Percentiles rank a stretch among this genome's conserved stretches.
These are phyloP conservation scores for Diutina pseudorugosa DNA, from an alignment of 1,139 yeast species.

Conservation along the genomic window DNA sequence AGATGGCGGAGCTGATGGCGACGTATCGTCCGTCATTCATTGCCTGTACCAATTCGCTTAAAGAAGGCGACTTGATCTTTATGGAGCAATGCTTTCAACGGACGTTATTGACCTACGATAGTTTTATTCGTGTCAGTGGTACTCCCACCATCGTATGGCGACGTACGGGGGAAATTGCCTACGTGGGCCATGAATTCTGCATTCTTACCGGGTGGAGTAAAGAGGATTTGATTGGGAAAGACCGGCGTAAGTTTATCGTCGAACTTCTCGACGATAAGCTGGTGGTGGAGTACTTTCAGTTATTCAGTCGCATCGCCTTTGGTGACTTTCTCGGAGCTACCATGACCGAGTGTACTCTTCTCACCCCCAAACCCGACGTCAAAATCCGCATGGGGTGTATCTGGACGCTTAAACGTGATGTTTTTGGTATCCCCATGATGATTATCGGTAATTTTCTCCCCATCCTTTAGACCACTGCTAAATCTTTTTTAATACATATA, in stretches of 20 bases:
- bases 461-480: constrained; percentile 23
- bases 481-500: no score
- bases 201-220: constrained; percentile 82
- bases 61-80: constrained; percentile 83
- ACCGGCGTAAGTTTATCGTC: constrained; percentile 60
- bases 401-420: constrained; percentile 72
- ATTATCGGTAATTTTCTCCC: constrained; percentile 88
- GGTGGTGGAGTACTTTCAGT: constrained; percentile 76
- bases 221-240: constrained; percentile 42
- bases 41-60: constrained; percentile 79
- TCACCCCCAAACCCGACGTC: constrained; percentile 40
- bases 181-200: constrained; percentile 87
- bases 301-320: constrained; percentile 77
- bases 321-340: constrained; percentile 89
- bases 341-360: constrained; percentile 70
- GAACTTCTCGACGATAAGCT: constrained; percentile 83
- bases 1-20: constrained; percentile 84
- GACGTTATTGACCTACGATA: constrained; percentile 78
- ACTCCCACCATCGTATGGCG: constrained; percentile 96
- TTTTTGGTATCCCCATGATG: constrained; percentile 73
- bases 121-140: constrained; percentile 71
- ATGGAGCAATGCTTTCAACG: constrained; percentile 96
- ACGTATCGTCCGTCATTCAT: constrained; percentile 84
- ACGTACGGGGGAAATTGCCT: constrained; percentile 89
- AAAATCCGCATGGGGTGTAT: constrained; percentile 65